Conservation (phyloP, 2,329 filamentous ascomycete genomes). For the Paraphaeosphaeria minitans region DNA sequence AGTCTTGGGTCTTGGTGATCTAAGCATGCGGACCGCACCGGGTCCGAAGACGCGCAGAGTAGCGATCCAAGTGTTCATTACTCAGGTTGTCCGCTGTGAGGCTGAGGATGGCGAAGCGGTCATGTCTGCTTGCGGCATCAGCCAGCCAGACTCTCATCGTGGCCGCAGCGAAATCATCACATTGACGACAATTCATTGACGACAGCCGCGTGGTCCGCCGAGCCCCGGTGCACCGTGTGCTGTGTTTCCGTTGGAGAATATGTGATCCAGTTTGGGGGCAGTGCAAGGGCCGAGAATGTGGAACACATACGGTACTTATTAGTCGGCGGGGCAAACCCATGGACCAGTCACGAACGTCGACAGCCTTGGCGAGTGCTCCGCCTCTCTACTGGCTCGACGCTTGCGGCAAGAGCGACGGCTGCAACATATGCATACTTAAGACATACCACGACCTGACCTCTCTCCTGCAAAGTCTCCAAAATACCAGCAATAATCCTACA, state of each 20-base stretch:
- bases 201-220: conserved; percentile 28
- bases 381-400: conserved; percentile 2
- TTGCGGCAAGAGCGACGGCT: conserved; percentile 19
- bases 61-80: background rate
- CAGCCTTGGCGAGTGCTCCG: conserved; percentile 20
- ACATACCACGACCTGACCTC: conserved; percentile 19
- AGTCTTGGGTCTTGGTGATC: background rate
- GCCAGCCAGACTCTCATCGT: conserved; percentile 9
- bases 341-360: background rate
- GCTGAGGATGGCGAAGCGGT: conserved; percentile 27
- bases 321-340: conserved; percentile 12
- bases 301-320: too few relatives aligned
- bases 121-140: conserved; percentile 22
- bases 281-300: conserved; percentile 34
- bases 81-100: conserved; percentile 21
- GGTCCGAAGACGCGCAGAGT: conserved; percentile 7
- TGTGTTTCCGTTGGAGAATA: conserved; percentile 24
- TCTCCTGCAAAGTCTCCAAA: conserved; percentile 18
- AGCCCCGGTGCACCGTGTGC: conserved; percentile 19
- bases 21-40: conserved; percentile 10
- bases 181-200: conserved; percentile 1
- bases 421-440: conserved; percentile 29
- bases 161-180: conserved; percentile 8
- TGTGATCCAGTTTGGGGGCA: conserved; percentile 31
- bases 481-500: conserved; percentile 11